Conservation (phyloP, 139 green algal species). For the Volvox reticuliferus region DNA sequence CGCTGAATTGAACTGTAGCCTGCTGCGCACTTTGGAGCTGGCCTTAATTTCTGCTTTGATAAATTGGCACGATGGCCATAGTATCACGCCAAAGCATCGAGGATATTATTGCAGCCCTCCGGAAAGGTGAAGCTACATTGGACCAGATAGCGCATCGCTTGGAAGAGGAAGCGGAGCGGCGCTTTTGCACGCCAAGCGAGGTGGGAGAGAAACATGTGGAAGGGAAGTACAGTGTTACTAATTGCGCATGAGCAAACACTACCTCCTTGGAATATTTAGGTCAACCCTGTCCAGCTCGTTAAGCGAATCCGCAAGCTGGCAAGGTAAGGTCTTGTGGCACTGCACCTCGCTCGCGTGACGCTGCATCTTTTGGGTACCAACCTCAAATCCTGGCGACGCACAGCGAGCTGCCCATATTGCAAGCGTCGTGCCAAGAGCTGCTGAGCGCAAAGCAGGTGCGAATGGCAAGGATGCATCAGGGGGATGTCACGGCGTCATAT, state of each 20-base stretch:
- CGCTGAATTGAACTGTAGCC: too few species aligned
- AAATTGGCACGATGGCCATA: background rate
- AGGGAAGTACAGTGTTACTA: too few species aligned
- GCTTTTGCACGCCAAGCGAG: background rate
- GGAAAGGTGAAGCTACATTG: slow-evolving; percentile 2
- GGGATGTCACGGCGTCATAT: background rate
- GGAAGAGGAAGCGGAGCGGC: slow-evolving; percentile 31
- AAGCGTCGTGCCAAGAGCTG: slow-evolving; percentile 24
- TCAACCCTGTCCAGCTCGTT: slow-evolving; percentile 11
- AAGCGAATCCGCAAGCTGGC: slow-evolving; percentile 22
- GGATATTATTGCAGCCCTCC: background rate
- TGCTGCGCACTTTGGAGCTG: too few species aligned
- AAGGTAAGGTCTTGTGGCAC: background rate
- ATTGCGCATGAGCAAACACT: too few species aligned
- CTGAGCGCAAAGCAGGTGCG: slow-evolving; percentile 32
- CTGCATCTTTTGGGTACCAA: background rate
- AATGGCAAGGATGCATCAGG: background rate
- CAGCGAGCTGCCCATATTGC: slow-evolving; percentile 31
- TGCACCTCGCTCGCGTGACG: too few species aligned
- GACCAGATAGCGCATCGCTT: slow-evolving; percentile 22
- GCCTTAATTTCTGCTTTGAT: too few species aligned
- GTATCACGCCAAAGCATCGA: background rate
- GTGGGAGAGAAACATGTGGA: background rate
- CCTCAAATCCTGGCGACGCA: background rate
- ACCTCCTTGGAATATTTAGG: background rate